Evolutionary conservation across 306 rosid genomes (phyloP).

Genomic region (Castanea mollissima): DNA sequence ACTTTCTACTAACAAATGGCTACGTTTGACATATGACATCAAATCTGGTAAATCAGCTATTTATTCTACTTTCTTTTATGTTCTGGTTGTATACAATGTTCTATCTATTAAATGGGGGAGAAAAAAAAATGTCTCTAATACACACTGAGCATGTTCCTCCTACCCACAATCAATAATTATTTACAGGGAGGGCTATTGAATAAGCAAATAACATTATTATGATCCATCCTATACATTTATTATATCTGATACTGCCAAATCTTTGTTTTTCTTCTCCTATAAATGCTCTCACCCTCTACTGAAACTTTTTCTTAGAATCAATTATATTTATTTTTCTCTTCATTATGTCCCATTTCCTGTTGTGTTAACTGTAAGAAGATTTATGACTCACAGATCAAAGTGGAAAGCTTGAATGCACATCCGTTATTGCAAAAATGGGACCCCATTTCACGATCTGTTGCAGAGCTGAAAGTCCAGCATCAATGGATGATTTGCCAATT

Average conservation of each 20-base stretch:
- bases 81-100: conserved; percentile 4
- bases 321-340: conserved; percentile 13
- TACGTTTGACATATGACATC: conserved; percentile 73
- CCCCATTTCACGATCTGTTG: conserved; percentile 83
- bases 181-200: conserved; percentile 1
- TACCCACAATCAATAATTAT: too few species aligned
- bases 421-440: conserved; percentile 79
- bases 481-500: conserved; percentile 80
- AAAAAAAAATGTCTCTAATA: not conserved
- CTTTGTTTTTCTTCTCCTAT: not conserved
- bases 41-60: conserved; percentile 59
- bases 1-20: conserved; percentile 82
- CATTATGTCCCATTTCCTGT: not conserved
- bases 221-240: conserved; percentile 11
- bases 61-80: conserved; percentile 4
- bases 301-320: conserved; percentile 14
- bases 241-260: not conserved
- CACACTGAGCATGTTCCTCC: not conserved
- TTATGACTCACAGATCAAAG: conserved; percentile 63
- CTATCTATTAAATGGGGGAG: not conserved
- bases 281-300: not conserved
- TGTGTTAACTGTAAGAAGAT: conserved; percentile 16
- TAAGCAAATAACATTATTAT: conserved; percentile 8
- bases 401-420: conserved; percentile 90
- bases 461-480: conserved; percentile 95